These are phyloP conservation scores for Akebia trifoliata DNA, from an alignment of 164 flowering plant genomes.

Conservation along the genomic window DNA sequence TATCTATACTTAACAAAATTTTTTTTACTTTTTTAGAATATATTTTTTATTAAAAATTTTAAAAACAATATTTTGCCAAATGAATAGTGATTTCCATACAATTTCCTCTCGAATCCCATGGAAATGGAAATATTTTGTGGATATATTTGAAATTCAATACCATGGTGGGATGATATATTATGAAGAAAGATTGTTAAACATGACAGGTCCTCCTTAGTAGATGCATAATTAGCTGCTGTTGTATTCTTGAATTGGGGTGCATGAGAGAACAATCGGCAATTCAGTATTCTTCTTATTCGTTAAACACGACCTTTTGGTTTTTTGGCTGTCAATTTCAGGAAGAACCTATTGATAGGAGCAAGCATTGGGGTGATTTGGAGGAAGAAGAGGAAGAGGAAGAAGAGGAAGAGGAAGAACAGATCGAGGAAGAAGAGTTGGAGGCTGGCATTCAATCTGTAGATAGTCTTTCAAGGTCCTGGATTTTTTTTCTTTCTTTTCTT, in stretches of 20 bases:
- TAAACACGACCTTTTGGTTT: no score
- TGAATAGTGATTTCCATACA: no score
- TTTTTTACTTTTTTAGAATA: no score
- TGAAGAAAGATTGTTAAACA: background rate
- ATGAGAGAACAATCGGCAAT: background rate
- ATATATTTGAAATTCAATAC: no score
- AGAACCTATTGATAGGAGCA: slow-evolving; percentile 92
- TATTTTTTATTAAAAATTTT: no score
- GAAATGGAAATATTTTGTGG: no score
- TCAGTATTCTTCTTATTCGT: no score
- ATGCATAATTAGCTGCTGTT: background rate
- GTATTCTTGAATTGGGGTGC: background rate
- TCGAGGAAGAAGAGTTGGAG: slow-evolving; percentile 81
- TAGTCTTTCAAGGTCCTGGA: slow-evolving; percentile 75
- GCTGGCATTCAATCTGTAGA: slow-evolving; percentile 90
- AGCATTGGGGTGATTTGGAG: slow-evolving; percentile 99
- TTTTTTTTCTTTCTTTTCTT: no score
- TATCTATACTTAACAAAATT: no score
- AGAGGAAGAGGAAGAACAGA: slow-evolving; percentile 70
- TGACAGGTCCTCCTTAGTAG: background rate
- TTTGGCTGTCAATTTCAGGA: slow-evolving; percentile 63
- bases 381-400: slow-evolving; percentile 88
- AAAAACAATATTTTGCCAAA: no score
- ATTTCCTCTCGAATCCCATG: no score
- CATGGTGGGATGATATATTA: no score